Evolutionary conservation across 768 basidiomycete genomes (phyloP), one percentile per base, ranked within the genome.

Genomic region (Psilocybe subaeruginosa): DNA sequence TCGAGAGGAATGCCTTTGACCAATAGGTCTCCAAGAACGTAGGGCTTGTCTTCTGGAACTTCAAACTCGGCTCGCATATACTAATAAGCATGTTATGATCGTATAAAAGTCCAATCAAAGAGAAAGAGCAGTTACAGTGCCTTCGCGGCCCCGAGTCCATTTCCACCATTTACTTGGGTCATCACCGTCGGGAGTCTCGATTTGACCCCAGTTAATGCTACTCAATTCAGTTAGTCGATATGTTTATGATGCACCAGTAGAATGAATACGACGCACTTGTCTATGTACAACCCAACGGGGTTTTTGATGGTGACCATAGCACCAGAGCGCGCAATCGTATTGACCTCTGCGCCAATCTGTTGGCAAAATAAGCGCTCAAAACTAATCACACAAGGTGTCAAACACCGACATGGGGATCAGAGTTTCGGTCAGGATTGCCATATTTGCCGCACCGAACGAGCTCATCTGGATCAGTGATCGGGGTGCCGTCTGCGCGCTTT

Each of bases 221-320:
- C 14, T 14, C 41, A 43, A 5, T 1, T 1, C 9, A 43, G n/a
- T 14, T 23, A 23, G 31, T 35, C 45, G n/a, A 35, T 8, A n/a
- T 17, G 3, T 23, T 48, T 47, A 35, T 11, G 3, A 8, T 14
- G 7, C 11, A 33, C 4, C 17, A 8, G 27, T 19, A 2, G 31
- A 29, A 30, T 29, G 31, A 35, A 43, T 41, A 8, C 8, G n/a
- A 17, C 31, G 27, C 17, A 60, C 59, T 37, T 54, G 31, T 60
- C 53, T 16, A 60, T 60, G 23, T 60, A 60, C 27, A 60, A 43
- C 17, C 53, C 59, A 23, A 60, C 52, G 11, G 59, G 59, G 46
- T 60, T 52, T 29, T 55, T 37, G 54, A 60, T 48, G 4, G 59
- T 60, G 16, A 60, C 31, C 59, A 54, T 47, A 3, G 57, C 59